Base-by-base conservation (phyloP, 108 stramenopile species). In the Conticribra weissflogii region DNA sequence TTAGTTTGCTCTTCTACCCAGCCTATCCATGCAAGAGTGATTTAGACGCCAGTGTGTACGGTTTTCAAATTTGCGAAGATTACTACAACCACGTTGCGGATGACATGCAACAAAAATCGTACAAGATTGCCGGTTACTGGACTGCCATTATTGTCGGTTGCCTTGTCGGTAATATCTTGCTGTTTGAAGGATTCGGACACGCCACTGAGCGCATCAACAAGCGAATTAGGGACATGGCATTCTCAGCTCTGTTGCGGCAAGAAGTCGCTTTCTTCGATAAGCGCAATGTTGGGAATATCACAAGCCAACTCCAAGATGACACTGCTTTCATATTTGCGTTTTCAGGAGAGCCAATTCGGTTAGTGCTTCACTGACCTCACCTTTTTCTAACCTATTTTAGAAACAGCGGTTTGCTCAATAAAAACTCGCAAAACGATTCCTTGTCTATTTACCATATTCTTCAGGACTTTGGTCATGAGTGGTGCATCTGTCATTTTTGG, bases 281-380 rank as follows among this genome's bases (percentile, higher is more conserved):
- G 9, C 72, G 72, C 23, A 61, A 68, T 22, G 60, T 81, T 36
- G 85, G 85, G 15, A 46, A 66, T 8, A 72, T 91, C 19, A 88
- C 91, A 18, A 57, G 85, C 21, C 87, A 76, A 24, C 59, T 96
- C 4, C 53, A 80, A 8, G 86, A 84, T 25, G 92, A 93, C 54
- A 77, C 87, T 12, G 76, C 88, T 2, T 19, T 87, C 54, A 62
- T 88, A 16, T 79, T 88, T 60, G 19, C 78, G 2, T 88, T 88
- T 64, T 71, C 73, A 27, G 85, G 88, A 23, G 85, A 89, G 52
- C 85, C 88, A 14, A 82, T 93, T 19, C 82, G 83, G 52, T 95
- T 32, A 41, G 36, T 12, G 12, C 5, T 9, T 12, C 36, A 12
- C 36, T 9, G 12, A 12, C 5, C n/a, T n/a, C n/a, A n/a, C n/a